Base-by-base conservation (phyloP, 257 asterid species). In the Penstemon newberryi region DNA sequence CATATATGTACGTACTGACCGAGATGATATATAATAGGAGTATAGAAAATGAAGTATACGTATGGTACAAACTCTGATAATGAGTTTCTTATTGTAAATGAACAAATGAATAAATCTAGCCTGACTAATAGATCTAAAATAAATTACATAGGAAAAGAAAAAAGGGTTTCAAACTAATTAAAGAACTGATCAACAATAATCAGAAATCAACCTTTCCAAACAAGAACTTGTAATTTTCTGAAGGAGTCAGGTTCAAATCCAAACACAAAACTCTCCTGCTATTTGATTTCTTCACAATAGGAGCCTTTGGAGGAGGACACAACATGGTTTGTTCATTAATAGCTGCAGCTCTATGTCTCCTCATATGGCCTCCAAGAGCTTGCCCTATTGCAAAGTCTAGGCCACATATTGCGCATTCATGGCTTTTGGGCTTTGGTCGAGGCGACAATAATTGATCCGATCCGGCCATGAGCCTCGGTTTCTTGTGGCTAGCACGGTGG, bases 401-500 rank as follows among this genome's bases (percentile, higher is more conserved):
- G 0, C 93, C 90, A 57, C 90, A 86, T 3, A 86, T 75, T 4
- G 93, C 72, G 78, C 93, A 86, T 18, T 80, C 88, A 47, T 86
- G 88, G 44, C 80, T 53, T 67, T 86, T 86, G 10, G 83, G 85
- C 73, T 84, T 86, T 10, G 86, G 75, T 51, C 12, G 83, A 70
- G 5, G 70, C 8, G 63, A 65, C 25, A 74, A 11, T 4, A 52
- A 66, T 3, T 54, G 49, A 5, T 78, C 59, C 54, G 54, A 49
- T 38, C 77, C 85, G 6, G 41, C 67, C 37, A 38, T 55, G 44
- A 82, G 40, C 66, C 75, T 67, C 67, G 90, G 86, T 74, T 76
- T 86, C 70, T 88, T 88, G 67, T 88, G 96, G 82, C 90, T 88
- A 4, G 92, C 90, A 12, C 95, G 79, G 82, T 88, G 96, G 52